Base-by-base conservation (phyloP, 805 yeast species). In the Kodamaea kaohsiungensis region DNA sequence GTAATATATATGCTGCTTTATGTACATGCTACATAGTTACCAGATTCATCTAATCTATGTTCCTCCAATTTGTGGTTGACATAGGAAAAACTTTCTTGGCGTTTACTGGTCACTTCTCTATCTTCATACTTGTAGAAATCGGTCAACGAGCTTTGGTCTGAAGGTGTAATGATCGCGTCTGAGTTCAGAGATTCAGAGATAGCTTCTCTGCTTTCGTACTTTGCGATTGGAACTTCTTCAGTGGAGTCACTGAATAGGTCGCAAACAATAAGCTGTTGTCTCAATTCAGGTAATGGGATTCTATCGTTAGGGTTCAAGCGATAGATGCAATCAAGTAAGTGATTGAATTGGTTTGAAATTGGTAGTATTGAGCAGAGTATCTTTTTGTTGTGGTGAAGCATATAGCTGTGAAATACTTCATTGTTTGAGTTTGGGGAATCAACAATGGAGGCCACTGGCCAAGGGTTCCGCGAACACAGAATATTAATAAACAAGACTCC, bases 381-480 rank as follows among this genome's bases (percentile, higher is more conserved):
- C 9, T 69, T 63, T 45, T 59, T 56, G 18, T 60, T 62, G 10
- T 83, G 78, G 58, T 84, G 82, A 48, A 79, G 73, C 37, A 83
- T 75, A 67, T 80, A 92, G 22, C 84, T 85, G 55, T 75, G 75
- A 70, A 88, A 91, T 0, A 96, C 79, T 43, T 68, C 70, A 43
- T 67, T 69, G 27, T 51, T 54, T 81, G 40, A 79, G 40, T 22
- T 19, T 43, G 40, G 40, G 10, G 50, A 71, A 62, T 86, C 91
- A 9, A 64, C 65, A 40, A 83, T 72, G 51, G 87, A 80, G 9
- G 96, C 96, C 60, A 86, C 84, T 49, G 89, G 82, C 97, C 97
- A 91, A 27, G 97, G 97, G 63, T 91, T 92, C 67, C 96, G 80
- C 43, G 89, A 86, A 60, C 96, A 89, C 9, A 89, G 80, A 51